Evolutionary conservation across 495 filamentous ascomycete genomes (phyloP).

Genomic region (Diplogelasinospora grovesii): DNA sequence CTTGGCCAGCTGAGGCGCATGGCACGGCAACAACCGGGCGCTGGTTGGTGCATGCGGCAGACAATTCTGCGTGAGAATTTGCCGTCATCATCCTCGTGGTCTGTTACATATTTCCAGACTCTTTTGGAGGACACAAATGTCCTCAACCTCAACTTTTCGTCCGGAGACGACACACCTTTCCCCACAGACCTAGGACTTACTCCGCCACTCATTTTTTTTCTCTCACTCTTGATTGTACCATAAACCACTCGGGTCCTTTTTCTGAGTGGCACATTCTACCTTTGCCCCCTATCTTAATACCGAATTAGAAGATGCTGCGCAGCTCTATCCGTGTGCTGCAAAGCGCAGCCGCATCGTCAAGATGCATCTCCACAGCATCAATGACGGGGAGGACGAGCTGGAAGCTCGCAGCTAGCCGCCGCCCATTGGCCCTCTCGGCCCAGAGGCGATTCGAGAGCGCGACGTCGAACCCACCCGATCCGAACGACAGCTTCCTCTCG

Average conservation of each 20-base stretch:
- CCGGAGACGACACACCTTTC: conserved; percentile 4
- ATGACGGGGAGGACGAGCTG: conserved; percentile 25
- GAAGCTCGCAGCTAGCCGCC: conserved; percentile 33
- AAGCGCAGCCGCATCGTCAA: conserved; percentile 22
- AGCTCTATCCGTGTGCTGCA: conserved; percentile 26
- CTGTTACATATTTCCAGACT: conserved; percentile 3
- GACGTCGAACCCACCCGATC: conserved; percentile 48
- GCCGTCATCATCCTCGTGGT: conserved; percentile 19
- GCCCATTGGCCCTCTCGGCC: conserved; percentile 44
- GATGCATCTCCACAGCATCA: conserved; percentile 39
- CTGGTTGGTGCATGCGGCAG: too few species aligned
- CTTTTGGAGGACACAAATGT: conserved; percentile 13
- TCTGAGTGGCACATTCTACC: conserved; percentile 17
- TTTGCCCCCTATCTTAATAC: conserved; percentile 7
- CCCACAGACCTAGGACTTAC: conserved; percentile 35
- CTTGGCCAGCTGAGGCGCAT: too few species aligned
- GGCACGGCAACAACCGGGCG: too few species aligned
- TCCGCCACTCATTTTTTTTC: conserved; percentile 42
- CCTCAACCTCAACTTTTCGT: conserved; percentile 13
- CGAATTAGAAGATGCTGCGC: conserved; percentile 50
- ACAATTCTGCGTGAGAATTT: conserved; percentile 11
- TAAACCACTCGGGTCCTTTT: conserved; percentile 9
- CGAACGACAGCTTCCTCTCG: conserved; percentile 89
- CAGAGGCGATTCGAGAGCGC: conserved; percentile 43
- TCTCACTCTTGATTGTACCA: conserved; percentile 12